phyloP scores from a whole-genome alignment of 176 grass and related monocot genomes.

The Oryza brachyantha region DNA sequence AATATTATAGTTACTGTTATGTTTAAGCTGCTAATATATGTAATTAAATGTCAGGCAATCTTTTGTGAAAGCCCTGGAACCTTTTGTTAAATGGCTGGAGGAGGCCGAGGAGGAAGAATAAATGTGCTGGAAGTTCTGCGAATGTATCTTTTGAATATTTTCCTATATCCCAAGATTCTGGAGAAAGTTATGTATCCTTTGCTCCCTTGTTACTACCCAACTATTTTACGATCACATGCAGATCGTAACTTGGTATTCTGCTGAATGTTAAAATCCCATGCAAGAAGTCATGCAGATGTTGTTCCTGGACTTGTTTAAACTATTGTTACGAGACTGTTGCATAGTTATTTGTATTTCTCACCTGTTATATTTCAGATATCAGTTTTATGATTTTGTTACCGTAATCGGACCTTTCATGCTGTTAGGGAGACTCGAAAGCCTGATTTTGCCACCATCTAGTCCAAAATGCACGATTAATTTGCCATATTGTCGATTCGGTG shows the following conservation, averaged over 20 bases:
- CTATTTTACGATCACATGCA: not conserved
- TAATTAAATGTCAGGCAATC: conserved; percentile 52
- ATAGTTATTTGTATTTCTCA: not conserved
- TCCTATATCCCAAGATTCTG: conserved; percentile 10
- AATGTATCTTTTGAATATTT: conserved; percentile 18
- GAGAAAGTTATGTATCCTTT: conserved; percentile 2
- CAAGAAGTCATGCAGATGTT: not conserved
- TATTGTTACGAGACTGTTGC: not conserved
- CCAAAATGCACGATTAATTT: too few species aligned
- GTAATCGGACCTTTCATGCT: too few species aligned
- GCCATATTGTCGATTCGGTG: too few species aligned
- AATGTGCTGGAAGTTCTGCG: not conserved
- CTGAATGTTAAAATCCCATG: conserved; percentile 5
- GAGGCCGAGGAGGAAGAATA: conserved; percentile 86
- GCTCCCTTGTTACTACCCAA: conserved; percentile 3
- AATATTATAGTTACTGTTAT: not conserved
- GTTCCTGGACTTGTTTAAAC: not conserved
- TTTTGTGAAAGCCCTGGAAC: conserved; percentile 78
- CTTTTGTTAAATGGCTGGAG: conserved; percentile 88
- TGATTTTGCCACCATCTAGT: too few species aligned
- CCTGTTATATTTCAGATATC: too few species aligned
- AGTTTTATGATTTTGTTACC: too few species aligned
- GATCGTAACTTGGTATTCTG: not conserved
- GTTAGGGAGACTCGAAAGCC: too few species aligned
- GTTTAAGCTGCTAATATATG: not conserved